Base-by-base conservation (phyloP, 352 stramenopile species). In the Phytophthora crassamura region DNA sequence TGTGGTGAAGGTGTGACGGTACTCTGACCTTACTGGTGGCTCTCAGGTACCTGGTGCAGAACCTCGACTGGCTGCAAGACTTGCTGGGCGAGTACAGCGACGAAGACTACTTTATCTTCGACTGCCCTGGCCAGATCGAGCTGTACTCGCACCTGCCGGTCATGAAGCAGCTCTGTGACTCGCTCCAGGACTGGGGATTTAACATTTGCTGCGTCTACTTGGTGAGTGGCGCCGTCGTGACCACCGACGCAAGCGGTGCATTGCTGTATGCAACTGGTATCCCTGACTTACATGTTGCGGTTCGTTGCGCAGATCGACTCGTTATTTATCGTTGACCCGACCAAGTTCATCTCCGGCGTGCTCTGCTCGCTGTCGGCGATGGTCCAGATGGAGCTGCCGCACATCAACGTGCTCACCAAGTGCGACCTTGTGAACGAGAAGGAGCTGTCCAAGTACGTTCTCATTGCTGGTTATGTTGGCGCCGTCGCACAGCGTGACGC, bases 101-200 rank as follows among this genome's bases (percentile, higher is more conserved):
- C 53, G 89, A 96, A 69, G 90, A 98, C 63, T 99, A 99, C 79
- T 91, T 99, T 40, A 91, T 99, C 45, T 98, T 99, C 48, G 98
- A 99, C 81, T 98, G 98, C 57, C 98, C 98, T 47, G 86, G 92
- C 15, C 91, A 98, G 64, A 96, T 97, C 28, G 91, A 97, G 68
- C 69, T 98, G 36, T 97, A 97, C 70, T 93, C 89, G 51, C 90
- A 97, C 68, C 70, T 98, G 51, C 90, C 91, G 18, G 88, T 97
- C 55, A 95, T 97, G 84, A 93, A 96, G 73, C 80, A 93, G 60
- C 67, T 96, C n/a, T 94, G 84, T 49, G 85, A 89, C 22, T 83
- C 82, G 10, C 60, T 97, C 33, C 84, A 92, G 33, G 86, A 94
- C 67, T 95, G 86, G 87, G 87, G 84, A 7, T 95, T 97, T 45